Base-by-base conservation (phyloP, 176 grass and related monocot species). In the Triticum urartu region DNA sequence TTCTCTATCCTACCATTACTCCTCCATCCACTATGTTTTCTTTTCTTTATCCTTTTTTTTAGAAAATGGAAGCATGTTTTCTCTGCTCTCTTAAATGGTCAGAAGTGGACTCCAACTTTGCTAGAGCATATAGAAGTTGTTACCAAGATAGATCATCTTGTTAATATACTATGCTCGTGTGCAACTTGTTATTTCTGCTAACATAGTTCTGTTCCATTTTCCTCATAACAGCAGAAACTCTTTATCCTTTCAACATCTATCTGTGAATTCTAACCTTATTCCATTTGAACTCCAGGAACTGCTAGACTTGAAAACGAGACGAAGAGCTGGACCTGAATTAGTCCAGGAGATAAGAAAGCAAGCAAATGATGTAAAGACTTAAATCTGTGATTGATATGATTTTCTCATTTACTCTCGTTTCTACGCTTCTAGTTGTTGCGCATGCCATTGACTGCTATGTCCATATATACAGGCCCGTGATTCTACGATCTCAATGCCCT, bases 401-500 rank as follows among this genome's bases (percentile, higher is more conserved):
- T 67, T 67, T 78, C 48, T 64, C 21, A 30, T 48, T 47, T 33
- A 5, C 11, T 33, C 13, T 7, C 62, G 72, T 54, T 65, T 52
- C 54, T 54, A 64, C 25, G 48, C 14, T 72, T 64, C 28, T 72
- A 79, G 30, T 25, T 67, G 30, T 72, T 83, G 40, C 11, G 36
- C 42, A 78, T 88, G 63, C 45, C 47, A 64, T 18, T 88, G 18
- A 83, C 35, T 5, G 26, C 12, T 39, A 77, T 59, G 24, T 74
- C 21, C 36, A 13, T 70, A 84, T 63, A 69, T 82, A 50, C 84
- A 98, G 96, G 96, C 88, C 78, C 94, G 96, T 91, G 85, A 98
- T 79, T 84, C 86, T 58, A 94, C 96, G 0, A 91, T 98, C 71
- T 98, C 96, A 77, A 98, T 98, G 96, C 96, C 96, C 33, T 95